Evolutionary conservation across 164 flowering plant species (phyloP), one percentile per base, ranked within the genome.

Genomic region (Vitis riparia): DNA sequence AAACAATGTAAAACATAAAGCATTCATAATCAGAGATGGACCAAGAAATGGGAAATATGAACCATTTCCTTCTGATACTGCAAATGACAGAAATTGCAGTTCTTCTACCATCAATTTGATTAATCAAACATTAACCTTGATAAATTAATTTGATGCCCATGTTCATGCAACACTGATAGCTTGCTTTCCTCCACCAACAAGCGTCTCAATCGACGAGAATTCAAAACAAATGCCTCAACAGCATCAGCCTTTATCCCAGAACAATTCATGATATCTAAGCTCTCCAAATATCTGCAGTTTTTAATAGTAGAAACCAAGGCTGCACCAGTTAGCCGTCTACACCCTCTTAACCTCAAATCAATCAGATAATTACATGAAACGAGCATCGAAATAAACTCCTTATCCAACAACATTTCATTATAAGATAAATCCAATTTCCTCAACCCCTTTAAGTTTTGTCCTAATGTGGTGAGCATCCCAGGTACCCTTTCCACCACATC

Each of bases 401-500:
- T 91, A 65, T 91, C 98, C 4, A 68, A 48, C 79, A 93, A 77
- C 83, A 76, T 77, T 32, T 88, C 91, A 59, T 93, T 93, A 23
- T 86, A 84, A 51, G 97, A 89, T 71, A 94, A 74, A 69, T 91
- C 94, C 68, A 90, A 47, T 72, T 74, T 90, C 80, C 71, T 84
- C 37, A 94, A 75, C 47, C 65, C 32, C 68, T 73, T 87, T 59
- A 90, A 70, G 70, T 65, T 73, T 82, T 94, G 97, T 44, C 92
- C 93, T 68, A 94, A 79, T 0, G 87, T 75, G 14, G 91, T 77
- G 23, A 91, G 73, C 81, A 94, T 73, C 23, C 98, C 98, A 0
- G 86, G 75, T 62, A 89, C 91, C 66, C 87, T 82, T 30, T 87
- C 94, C 1, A 91, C 80, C 14, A 84, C 91, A 78, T 91, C 91